Evolutionary conservation across 1,284 basidiomycete genomes (phyloP).

Genomic region (Ceratobasidium sp.): DNA sequence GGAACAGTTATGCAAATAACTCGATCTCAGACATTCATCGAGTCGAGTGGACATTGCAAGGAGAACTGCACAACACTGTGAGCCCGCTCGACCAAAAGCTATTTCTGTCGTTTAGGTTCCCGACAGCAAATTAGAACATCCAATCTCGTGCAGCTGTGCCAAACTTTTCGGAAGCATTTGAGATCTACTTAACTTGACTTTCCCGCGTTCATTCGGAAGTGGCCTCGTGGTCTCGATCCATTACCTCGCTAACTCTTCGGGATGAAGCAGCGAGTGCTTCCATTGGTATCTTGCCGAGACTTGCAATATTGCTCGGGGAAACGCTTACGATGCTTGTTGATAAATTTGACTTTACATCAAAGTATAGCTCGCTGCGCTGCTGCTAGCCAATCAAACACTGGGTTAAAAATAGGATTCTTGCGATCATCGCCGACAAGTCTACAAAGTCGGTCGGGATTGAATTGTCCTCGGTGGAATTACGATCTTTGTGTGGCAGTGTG

Average conservation of each 20-base stretch:
- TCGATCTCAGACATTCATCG: no score
- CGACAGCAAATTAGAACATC: not conserved
- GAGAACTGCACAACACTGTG: no score
- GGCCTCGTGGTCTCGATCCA: not conserved
- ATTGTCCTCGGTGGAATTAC: not conserved
- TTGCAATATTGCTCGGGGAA: not conserved
- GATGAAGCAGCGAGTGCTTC: not conserved
- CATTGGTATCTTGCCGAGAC: not conserved
- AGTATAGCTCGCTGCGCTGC: not conserved
- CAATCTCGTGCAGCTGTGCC: not conserved
- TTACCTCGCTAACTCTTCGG: conserved; percentile 28
- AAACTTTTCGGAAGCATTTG: not conserved
- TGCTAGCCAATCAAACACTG: not conserved
- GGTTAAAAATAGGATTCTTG: conserved; percentile 13
- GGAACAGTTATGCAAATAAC: no score
- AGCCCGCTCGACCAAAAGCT: no score
- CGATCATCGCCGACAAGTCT: conserved; percentile 11
- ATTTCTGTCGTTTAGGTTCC: not conserved
- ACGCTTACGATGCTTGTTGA: not conserved
- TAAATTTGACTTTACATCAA: conserved; percentile 1
- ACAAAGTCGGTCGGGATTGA: not conserved
- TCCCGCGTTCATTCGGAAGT: not conserved
- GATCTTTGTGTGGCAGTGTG: not conserved
- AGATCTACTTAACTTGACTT: not conserved
- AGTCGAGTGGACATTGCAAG: no score